These are phyloP conservation scores for Musa schizocarpa DNA, from an alignment of 176 grass and related monocot genomes.

Conservation along the genomic window DNA sequence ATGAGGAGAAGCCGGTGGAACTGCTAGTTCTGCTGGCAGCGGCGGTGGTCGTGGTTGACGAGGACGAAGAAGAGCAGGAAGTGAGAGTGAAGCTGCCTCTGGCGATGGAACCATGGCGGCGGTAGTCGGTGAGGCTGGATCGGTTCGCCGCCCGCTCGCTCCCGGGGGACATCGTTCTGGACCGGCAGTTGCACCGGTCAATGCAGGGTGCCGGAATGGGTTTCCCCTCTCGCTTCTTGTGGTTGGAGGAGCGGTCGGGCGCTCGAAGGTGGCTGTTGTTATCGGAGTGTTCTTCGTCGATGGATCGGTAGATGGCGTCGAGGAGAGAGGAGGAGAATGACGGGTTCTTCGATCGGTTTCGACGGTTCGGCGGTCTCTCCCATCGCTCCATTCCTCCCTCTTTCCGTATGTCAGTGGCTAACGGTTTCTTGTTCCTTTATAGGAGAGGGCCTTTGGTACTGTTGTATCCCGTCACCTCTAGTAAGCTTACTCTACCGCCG, in stretches of 20 bases:
- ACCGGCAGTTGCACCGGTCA: neutral
- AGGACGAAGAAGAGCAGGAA: constrained; percentile 62
- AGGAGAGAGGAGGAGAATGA: constrained; percentile 8
- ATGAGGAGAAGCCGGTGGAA: neutral
- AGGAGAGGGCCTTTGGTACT: too few relatives aligned
- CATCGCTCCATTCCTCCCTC: neutral
- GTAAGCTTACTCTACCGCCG: too few relatives aligned
- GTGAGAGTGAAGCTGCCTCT: constrained; percentile 63
- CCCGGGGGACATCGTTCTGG: neutral
- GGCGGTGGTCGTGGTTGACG: constrained; percentile 38
- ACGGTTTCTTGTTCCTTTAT: too few relatives aligned
- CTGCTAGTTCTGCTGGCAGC: constrained; percentile 19
- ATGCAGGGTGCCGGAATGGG: too few relatives aligned
- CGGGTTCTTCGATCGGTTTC: neutral
- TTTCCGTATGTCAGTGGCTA: too few relatives aligned
- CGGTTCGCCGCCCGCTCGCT: constrained; percentile 20
- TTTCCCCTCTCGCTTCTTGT: neutral
- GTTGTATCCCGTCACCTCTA: too few relatives aligned
- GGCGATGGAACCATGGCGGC: constrained; percentile 47
- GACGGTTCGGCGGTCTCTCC: neutral
- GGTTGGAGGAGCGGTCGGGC: neutral
- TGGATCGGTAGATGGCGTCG: constrained; percentile 4
- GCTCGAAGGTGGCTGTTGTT: neutral
- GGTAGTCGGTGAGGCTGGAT: constrained; percentile 56
- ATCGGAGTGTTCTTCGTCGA: neutral